Evolutionary conservation across 164 flowering plant genomes (phyloP).

Genomic region (Houttuynia cordata): DNA sequence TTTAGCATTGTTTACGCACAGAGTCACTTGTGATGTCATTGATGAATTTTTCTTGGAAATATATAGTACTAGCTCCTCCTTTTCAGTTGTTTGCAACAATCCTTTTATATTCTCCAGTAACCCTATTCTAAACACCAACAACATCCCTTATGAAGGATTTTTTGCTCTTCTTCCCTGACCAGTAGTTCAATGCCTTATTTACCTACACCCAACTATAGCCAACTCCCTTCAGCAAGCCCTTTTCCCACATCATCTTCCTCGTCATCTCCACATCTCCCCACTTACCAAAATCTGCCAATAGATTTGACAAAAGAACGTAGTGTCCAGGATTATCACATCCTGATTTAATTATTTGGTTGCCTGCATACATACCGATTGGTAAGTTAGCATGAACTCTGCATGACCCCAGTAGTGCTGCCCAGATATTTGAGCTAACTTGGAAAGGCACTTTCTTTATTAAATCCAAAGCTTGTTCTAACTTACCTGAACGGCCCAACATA

Average conservation of each 20-base stretch:
- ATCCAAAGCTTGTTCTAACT: conserved; percentile 16
- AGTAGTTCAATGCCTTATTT: conserved; percentile 1
- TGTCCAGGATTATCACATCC: conserved; percentile 18
- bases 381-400: conserved; percentile 16
- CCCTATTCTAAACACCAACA: too few species aligned
- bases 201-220: conserved; percentile 24
- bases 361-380: conserved; percentile 13
- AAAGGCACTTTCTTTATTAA: conserved; percentile 13
- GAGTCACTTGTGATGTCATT: too few species aligned
- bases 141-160: too few species aligned
- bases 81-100: too few species aligned
- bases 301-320: conserved; percentile 20
- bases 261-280: conserved; percentile 22
- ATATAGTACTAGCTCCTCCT: too few species aligned
- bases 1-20: too few species aligned
- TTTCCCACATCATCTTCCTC: conserved; percentile 21
- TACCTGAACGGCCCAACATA: conserved; percentile 18
- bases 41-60: too few species aligned
- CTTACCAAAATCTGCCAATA: conserved; percentile 16
- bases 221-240: conserved; percentile 15
- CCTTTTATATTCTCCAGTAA: too few species aligned
- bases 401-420: conserved; percentile 24
- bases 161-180: too few species aligned
- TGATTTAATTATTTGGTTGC: conserved; percentile 10
- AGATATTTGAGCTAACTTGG: conserved; percentile 13